Percentiles rank a stretch among this genome's conserved stretches.
phyloP scores from a whole-genome alignment of 2,329 filamentous ascomycete species.

The Acephala macrosclerotiorum region DNA sequence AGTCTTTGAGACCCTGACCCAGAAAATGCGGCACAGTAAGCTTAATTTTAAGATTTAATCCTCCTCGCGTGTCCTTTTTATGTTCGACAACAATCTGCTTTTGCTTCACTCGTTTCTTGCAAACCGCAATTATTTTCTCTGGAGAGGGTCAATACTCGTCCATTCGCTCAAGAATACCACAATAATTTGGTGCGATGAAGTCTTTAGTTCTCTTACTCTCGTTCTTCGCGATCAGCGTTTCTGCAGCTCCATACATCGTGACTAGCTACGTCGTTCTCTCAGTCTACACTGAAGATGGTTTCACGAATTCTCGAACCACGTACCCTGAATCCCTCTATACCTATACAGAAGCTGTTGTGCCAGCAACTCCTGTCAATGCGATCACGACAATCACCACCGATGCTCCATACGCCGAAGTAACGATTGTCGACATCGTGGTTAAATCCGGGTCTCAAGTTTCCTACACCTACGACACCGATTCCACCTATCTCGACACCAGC shows the following conservation, averaged over 20 bases:
- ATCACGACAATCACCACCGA: conserved; percentile 19
- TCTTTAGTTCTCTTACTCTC: conserved; percentile 14
- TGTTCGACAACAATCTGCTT: neutral
- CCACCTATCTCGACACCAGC: neutral
- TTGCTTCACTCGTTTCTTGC: conserved; percentile 17
- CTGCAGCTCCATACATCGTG: conserved; percentile 34
- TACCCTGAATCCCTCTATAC: conserved; percentile 17
- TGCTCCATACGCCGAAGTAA: conserved; percentile 25
- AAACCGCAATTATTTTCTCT: conserved; percentile 11
- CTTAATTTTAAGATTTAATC: conserved; percentile 15
- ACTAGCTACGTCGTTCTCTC: conserved; percentile 33
- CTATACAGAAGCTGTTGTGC: conserved; percentile 19
- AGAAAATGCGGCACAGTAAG: conserved; percentile 12
- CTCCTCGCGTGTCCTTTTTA: neutral
- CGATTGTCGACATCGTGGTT: conserved; percentile 25
- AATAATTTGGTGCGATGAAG: conserved; percentile 19
- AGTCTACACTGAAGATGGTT: conserved; percentile 24
- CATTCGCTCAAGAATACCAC: conserved; percentile 21
- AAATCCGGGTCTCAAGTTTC: neutral
- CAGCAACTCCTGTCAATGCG: conserved; percentile 18
- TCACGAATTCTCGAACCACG: conserved; percentile 11
- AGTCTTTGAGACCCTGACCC: neutral
- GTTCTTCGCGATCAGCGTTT: conserved; percentile 22
- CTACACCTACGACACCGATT: neutral
- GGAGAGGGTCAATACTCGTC: conserved; percentile 30